These are phyloP conservation scores for Solanum lignicaule DNA, from an alignment of 257 asterid genomes.

Conservation along the genomic window DNA sequence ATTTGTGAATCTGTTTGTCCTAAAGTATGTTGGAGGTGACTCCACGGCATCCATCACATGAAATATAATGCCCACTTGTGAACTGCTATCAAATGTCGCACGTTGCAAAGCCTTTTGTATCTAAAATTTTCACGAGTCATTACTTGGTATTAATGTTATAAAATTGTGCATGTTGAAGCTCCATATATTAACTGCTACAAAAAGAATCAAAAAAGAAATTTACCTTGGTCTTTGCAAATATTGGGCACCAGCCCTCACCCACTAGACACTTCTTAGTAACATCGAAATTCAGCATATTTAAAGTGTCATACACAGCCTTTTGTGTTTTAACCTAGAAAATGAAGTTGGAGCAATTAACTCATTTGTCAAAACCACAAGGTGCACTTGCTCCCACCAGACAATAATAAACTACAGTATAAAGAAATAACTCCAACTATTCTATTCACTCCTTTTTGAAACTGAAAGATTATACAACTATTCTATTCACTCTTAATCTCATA, in stretches of 20 bases:
- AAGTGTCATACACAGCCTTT: constrained; percentile 80
- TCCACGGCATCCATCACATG: constrained; percentile 85
- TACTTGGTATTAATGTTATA: background rate
- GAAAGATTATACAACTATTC: background rate
- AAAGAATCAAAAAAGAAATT: background rate
- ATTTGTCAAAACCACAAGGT: constrained; percentile 2
- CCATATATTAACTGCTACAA: background rate
- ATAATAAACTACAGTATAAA: background rate
- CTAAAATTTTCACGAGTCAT: constrained; percentile 29
- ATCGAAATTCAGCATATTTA: constrained; percentile 94
- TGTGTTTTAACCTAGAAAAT: constrained; percentile 82
- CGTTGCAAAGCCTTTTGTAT: constrained; percentile 89
- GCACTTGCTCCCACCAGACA: background rate
- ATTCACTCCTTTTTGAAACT: background rate
- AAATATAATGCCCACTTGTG: constrained; percentile 89
- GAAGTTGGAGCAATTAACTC: constrained; percentile 11
- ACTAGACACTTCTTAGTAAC: constrained; percentile 97
- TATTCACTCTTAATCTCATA: constrained; percentile 7
- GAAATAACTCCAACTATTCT: background rate
- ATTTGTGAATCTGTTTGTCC: constrained; percentile 66
- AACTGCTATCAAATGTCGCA: constrained; percentile 88
- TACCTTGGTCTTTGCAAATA: constrained; percentile 82
- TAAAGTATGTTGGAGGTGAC: constrained; percentile 90
- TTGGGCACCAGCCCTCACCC: constrained; percentile 99
- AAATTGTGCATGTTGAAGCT: background rate